Percentiles rank a stretch among this genome's conserved stretches.
Evolutionary conservation across 2,329 filamentous ascomycete genomes (phyloP).

Genomic region (Paraphaeosphaeria minitans): DNA sequence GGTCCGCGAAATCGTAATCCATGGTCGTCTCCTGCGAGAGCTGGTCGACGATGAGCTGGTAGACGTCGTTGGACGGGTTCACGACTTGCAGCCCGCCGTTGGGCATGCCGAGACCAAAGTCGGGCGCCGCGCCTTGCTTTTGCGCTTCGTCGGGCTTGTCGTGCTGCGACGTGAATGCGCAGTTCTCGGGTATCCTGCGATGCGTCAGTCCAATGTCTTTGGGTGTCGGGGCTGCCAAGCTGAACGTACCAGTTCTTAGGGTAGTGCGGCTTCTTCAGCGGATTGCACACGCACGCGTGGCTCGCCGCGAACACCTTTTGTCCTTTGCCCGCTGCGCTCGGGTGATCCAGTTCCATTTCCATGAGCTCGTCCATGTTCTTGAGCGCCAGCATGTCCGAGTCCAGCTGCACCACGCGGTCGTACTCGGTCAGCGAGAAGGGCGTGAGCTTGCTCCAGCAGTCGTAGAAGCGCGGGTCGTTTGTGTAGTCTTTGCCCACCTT

Average conservation of each 20-base stretch:
- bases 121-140: conserved; percentile 54
- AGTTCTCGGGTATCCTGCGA: conserved; percentile 60
- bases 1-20: conserved; percentile 65
- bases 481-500: conserved; percentile 68
- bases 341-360: conserved; percentile 73
- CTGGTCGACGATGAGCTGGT: conserved; percentile 57
- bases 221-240: too few species aligned
- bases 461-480: conserved; percentile 82
- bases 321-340: conserved; percentile 58
- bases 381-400: conserved; percentile 84
- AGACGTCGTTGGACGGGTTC: conserved; percentile 60
- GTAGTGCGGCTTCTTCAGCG: conserved; percentile 77
- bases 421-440: conserved; percentile 79
- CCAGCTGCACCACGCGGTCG: conserved; percentile 78
- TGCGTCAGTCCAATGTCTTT: conserved; percentile 1
- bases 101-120: conserved; percentile 61
- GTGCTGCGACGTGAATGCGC: conserved; percentile 66
- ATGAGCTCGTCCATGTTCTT: conserved; percentile 93
- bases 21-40: conserved; percentile 54
- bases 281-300: conserved; percentile 88
- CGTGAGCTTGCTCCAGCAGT: conserved; percentile 87
- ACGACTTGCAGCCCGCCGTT: conserved; percentile 67
- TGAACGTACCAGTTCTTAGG: conserved; percentile 67
- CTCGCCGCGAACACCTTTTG: conserved; percentile 77
- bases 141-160: conserved; percentile 57